Conservation (phyloP, 2,329 filamentous ascomycete genomes). For the Fusarium burgessii region DNA sequence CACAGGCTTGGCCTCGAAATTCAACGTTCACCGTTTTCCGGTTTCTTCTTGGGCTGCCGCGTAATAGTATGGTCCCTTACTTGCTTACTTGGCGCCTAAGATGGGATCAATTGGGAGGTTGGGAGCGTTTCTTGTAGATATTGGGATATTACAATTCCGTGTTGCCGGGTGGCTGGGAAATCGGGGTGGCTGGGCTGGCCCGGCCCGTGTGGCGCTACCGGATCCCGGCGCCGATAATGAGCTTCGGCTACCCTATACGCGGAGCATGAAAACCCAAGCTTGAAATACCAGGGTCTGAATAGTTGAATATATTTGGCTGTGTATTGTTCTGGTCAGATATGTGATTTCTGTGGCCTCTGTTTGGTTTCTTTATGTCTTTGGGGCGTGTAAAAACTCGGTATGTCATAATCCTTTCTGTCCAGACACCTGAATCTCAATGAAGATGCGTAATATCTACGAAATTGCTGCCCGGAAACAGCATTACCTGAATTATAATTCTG, state of each 20-base stretch:
- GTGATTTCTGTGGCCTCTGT: too few relatives aligned
- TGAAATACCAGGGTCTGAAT: background rate
- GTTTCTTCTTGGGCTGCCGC: constrained; percentile 16
- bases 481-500: too few relatives aligned
- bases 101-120: constrained; percentile 22
- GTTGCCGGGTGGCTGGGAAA: constrained; percentile 25
- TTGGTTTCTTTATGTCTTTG: too few relatives aligned
- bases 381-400: too few relatives aligned
- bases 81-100: constrained; percentile 12
- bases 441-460: too few relatives aligned
- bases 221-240: background rate
- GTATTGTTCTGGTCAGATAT: too few relatives aligned
- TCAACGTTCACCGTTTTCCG: constrained; percentile 24
- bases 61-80: constrained; percentile 16
- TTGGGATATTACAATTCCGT: background rate
- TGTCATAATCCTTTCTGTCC: too few relatives aligned
- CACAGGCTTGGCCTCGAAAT: constrained; percentile 4
- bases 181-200: constrained; percentile 23
- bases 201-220: constrained; percentile 4
- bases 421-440: too few relatives aligned
- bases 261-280: background rate
- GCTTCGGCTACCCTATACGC: background rate
- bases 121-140: constrained; percentile 16
- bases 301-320: background rate
- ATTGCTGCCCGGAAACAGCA: too few relatives aligned